Evolutionary conservation across 345 rosid species (phyloP).

Genomic region (Eucalyptus viminalis): DNA sequence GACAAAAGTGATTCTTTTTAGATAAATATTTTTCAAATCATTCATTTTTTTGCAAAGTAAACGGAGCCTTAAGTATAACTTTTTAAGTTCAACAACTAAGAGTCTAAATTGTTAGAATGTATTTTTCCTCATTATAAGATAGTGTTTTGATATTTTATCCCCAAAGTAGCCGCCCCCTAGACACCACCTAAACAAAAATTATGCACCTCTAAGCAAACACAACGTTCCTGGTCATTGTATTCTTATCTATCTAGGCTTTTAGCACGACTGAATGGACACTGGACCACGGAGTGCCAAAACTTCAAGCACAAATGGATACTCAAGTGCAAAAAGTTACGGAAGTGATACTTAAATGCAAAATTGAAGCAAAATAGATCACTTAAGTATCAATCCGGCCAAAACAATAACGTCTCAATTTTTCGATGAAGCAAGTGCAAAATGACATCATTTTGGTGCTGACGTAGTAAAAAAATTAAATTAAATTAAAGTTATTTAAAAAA

Average conservation of each 20-base stretch:
- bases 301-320: too few relatives aligned
- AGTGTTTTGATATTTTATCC: background rate
- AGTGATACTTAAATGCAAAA: too few relatives aligned
- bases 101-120: background rate
- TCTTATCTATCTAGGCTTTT: background rate
- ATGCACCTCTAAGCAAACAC: background rate
- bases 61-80: background rate
- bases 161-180: background rate
- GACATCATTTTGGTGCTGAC: too few relatives aligned
- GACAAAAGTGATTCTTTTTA: background rate
- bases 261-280: background rate
- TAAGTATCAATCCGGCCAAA: too few relatives aligned
- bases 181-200: background rate
- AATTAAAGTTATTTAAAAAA: too few relatives aligned
- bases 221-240: background rate
- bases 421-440: too few relatives aligned
- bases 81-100: background rate
- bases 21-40: too few relatives aligned
- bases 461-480: too few relatives aligned
- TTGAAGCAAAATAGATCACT: too few relatives aligned
- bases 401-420: rapidly evolving
- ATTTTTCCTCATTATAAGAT: background rate
- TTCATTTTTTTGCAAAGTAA: too few relatives aligned
- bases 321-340: too few relatives aligned
- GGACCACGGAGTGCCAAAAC: too few relatives aligned